Evolutionary conservation across 148 eudicot species (phyloP).

Genomic region (Cornus florida): DNA sequence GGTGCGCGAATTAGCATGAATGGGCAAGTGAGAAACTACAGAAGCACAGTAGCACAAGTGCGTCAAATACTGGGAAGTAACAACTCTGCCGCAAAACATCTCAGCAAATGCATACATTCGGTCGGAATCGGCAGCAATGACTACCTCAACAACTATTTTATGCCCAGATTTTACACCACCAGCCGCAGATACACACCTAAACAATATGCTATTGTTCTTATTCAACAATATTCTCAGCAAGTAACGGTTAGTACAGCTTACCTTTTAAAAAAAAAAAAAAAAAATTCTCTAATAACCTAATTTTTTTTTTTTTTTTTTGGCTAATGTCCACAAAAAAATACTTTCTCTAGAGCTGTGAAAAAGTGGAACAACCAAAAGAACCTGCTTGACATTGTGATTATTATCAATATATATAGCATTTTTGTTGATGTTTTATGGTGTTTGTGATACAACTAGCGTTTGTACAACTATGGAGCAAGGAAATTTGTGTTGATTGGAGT

Average conservation of each 20-base stretch:
- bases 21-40: constrained; percentile 46
- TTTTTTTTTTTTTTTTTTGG: neutral
- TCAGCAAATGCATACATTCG: constrained; percentile 48
- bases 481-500: constrained; percentile 47
- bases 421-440: neutral
- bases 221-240: constrained; percentile 45
- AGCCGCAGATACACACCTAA: constrained; percentile 34
- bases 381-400: no score
- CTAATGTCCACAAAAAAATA: no score
- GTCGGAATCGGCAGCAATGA: constrained; percentile 62
- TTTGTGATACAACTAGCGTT: constrained; percentile 14
- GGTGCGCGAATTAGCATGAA: constrained; percentile 26
- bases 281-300: no score
- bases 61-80: constrained; percentile 34
- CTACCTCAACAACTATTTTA: constrained; percentile 58
- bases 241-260: constrained; percentile 36
- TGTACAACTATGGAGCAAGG: constrained; percentile 62
- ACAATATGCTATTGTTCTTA: constrained; percentile 37
- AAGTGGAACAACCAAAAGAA: no score
- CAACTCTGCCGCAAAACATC: constrained; percentile 33
- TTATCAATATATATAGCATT: no score
- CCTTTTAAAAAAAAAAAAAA: no score
- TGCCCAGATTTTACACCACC: constrained; percentile 33
- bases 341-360: no score
- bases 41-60: constrained; percentile 46